phyloP scores from a whole-genome alignment of 345 rosid genomes.

The Linum tenue region DNA sequence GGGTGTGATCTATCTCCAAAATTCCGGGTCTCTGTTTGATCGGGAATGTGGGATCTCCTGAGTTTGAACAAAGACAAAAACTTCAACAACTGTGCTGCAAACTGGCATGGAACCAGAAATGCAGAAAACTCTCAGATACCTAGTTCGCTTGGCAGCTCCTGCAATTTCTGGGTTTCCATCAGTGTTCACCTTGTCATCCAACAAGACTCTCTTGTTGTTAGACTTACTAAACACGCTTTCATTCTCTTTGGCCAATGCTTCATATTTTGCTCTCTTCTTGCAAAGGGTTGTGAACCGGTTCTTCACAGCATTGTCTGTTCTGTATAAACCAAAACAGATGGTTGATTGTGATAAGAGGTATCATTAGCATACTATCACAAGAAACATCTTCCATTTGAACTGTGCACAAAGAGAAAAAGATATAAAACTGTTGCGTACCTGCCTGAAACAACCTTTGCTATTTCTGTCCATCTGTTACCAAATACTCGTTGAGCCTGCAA shows the following conservation, averaged over 20 bases:
- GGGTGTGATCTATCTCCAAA: constrained; percentile 45
- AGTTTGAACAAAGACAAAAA: constrained; percentile 10
- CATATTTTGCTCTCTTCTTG: constrained; percentile 94
- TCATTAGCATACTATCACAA: neutral
- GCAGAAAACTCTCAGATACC: constrained; percentile 26
- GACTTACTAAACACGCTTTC: constrained; percentile 37
- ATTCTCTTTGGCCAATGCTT: constrained; percentile 81
- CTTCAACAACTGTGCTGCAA: neutral
- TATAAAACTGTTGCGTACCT: constrained; percentile 40
- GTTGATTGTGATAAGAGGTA: too few relatives aligned
- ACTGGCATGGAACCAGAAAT: neutral
- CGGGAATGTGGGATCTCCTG: constrained; percentile 66
- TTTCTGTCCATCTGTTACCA: constrained; percentile 98
- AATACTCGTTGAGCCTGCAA: constrained; percentile 84
- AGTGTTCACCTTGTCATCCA: constrained; percentile 29
- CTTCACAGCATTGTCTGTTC: constrained; percentile 98
- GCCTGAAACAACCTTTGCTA: constrained; percentile 98
- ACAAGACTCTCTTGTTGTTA: constrained; percentile 62
- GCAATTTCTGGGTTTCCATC: constrained; percentile 34
- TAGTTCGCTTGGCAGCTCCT: constrained; percentile 43
- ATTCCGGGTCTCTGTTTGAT: constrained; percentile 32
- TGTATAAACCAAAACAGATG: constrained; percentile 20
- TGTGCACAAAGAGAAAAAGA: neutral
- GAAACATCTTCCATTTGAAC: neutral
- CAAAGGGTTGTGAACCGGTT: constrained; percentile 93